Conservation (phyloP, 2,329 filamentous ascomycete genomes). For the Fusarium sulawesiense region DNA sequence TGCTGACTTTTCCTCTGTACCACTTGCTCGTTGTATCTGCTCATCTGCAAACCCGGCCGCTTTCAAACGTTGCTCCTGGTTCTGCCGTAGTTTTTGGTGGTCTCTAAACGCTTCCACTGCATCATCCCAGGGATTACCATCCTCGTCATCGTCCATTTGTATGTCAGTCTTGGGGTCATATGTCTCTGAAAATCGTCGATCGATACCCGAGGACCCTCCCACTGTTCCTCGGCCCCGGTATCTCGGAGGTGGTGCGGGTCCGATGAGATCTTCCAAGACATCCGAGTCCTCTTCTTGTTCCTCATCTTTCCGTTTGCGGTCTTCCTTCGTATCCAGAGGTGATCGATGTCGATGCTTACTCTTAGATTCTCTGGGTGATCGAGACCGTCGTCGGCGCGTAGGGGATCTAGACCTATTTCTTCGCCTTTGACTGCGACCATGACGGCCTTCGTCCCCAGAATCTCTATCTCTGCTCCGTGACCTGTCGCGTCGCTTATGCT, state of each 20-base stretch:
- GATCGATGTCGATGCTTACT: slow-evolving; percentile 52
- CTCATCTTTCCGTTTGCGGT: slow-evolving; percentile 30
- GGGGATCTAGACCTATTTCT: slow-evolving; percentile 46
- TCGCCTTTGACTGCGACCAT: slow-evolving; percentile 30
- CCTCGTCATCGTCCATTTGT: slow-evolving; percentile 57
- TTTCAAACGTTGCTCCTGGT: slow-evolving; percentile 79
- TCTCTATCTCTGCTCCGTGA: slow-evolving; percentile 29
- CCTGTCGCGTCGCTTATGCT: slow-evolving; percentile 34
- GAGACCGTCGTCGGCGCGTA: slow-evolving; percentile 45
- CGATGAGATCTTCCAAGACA: slow-evolving; percentile 79
- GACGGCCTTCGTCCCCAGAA: slow-evolving; percentile 27
- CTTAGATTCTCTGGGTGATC: slow-evolving; percentile 48
- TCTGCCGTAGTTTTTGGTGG: slow-evolving; percentile 79
- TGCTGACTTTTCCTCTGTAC: slow-evolving; percentile 66
- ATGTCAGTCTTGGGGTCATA: slow-evolving; percentile 71
- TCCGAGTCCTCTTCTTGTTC: slow-evolving; percentile 64
- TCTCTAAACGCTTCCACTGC: slow-evolving; percentile 82
- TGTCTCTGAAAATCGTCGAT: slow-evolving; percentile 78
- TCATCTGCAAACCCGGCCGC: slow-evolving; percentile 82
- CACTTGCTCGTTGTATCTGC: slow-evolving; percentile 72
- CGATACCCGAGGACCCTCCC: slow-evolving; percentile 74
- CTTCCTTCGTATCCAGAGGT: slow-evolving; percentile 30
- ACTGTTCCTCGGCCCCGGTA: slow-evolving; percentile 76
- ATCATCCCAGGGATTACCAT: slow-evolving; percentile 79
- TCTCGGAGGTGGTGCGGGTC: slow-evolving; percentile 71